Evolutionary conservation across 805 yeast species (phyloP), one percentile per base, ranked within the genome.

Genomic region (Candida andamanensis): DNA sequence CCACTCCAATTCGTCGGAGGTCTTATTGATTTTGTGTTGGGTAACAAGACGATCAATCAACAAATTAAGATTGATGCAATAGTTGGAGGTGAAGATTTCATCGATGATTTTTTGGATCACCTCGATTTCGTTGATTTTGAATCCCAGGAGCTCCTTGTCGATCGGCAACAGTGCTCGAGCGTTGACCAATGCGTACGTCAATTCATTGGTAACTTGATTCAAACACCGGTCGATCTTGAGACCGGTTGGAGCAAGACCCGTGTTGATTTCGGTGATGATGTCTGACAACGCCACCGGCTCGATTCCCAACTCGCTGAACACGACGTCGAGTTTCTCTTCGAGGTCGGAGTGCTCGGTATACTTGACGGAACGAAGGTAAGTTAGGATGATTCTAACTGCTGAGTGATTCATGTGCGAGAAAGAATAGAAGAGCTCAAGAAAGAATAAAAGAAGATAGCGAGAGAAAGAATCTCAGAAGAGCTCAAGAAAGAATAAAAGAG

Each of bases 61-160:
- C 14, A 15, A 20, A 24, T 38, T 36, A 6, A 24, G 17, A 13
- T 28, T 13, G 7, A 21, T 15, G 19, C 34, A 31, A 23, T 36
- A 36, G 12, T 39, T 24, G 15, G 33, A 24, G 9, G 16, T 30
- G 24, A 42, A 32, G 4, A 74, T 47, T 15, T 54, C 60, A 33
- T 73, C 76, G 17, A 76, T 60, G n/a, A 68, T 41, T 26, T 55
- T 60, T 37, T 74, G 68, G 32, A 71, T 53, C 14, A 63, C 45
- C 17, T 59, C 67, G 14, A 70, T 51, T 38, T 71, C 76, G 3
- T 52, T 48, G 4, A 58, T 49, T 1, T 66, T 39, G 38, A 55
- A 63, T 2, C 34, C 37, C 3, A 59, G 67, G 53, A 65, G 40
- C 30, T 42, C 30, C 63, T 72, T 43, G 60, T 69, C 60, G 22